Conservation (phyloP, 768 basidiomycete species). For the Mycena amicta region DNA sequence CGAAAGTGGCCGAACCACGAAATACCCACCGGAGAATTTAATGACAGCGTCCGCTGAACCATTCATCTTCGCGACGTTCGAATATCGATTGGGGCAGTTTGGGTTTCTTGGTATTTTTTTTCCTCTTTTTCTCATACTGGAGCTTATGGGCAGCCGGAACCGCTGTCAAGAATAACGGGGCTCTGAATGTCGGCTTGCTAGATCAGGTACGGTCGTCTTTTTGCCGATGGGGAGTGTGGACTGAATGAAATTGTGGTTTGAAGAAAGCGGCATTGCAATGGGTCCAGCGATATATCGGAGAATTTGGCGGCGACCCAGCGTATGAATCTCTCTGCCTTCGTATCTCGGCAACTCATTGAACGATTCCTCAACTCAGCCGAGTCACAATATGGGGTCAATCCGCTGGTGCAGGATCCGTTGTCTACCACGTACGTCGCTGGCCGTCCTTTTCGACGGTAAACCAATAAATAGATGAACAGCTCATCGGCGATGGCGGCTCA, state of each 20-base stretch:
- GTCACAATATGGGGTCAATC: conserved; percentile 48
- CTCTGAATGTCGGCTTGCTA: conserved; percentile 41
- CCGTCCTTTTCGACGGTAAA: background rate
- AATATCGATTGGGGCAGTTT: conserved; percentile 45
- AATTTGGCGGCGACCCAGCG: conserved; percentile 42
- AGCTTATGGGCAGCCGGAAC: conserved; percentile 31
- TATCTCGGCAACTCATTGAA: no score
- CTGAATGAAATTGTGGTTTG: no score
- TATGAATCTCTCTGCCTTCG: conserved; percentile 5
- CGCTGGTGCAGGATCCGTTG: conserved; percentile 44
- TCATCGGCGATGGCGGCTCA: conserved; percentile 42
- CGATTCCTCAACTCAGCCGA: conserved; percentile 26
- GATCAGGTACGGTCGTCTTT: conserved; percentile 19
- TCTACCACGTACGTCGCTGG: conserved; percentile 38
- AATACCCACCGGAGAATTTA: conserved; percentile 34
- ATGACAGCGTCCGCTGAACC: conserved; percentile 34
- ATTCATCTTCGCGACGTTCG: conserved; percentile 44
- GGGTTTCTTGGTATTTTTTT: conserved; percentile 39
- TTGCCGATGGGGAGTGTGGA: no score
- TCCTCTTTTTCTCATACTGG: background rate
- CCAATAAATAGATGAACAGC: conserved; percentile 27
- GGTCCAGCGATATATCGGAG: conserved; percentile 39
- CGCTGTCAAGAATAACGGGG: conserved; percentile 32
- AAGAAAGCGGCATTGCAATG: conserved; percentile 41
- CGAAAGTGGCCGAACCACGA: conserved; percentile 37